Base-by-base conservation (phyloP, 2,329 filamentous ascomycete genomes). In the Zelopaecilomyces penicillatus region DNA sequence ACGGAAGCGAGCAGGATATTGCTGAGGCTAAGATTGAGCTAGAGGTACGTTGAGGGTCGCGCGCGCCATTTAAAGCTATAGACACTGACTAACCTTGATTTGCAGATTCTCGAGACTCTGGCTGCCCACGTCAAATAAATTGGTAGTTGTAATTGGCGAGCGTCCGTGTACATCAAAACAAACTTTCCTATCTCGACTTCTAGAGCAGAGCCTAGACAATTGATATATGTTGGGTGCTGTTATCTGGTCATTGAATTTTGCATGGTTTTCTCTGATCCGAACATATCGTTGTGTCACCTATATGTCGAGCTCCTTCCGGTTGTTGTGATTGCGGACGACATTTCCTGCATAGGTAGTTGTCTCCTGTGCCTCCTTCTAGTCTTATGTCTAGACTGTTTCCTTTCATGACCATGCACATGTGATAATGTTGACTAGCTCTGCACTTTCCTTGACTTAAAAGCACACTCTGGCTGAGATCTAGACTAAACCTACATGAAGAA, bases 1-100 rank as follows among this genome's bases (percentile, higher is more conserved):
- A 76, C 64, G 93, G 91, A 63, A 96, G 88, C 69, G 93, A 96
- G 80, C 84, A 89, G 73, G 93, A 97, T 64, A 87, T 97, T 71
- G 91, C 91, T 54, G 93, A 98, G 82, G 93, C 93, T 57, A 97
- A 96, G 82, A 91, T 98, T 67, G 91, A 97, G 79, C 74, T 98
- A 58, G 93, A 98, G 88, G 91, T 95, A 50, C 27, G 62, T 57
- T 12, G 19, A 37, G 19, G 5, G 30, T 4, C 26, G 8, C n/a
- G 9, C 27, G 36, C 29, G 6, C 26, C 7, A 6, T 10, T 37
- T 26, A 31, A 30, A 4, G 30, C n/a, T 19, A 12, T 31, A 19
- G 19, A 19, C 3, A 19, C 19, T 19, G 19, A 44, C 41, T 47
- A 7, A 48, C 19, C 5, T 11, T 6, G 39, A 19, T 37, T 30